A percentile compares a stretch with the other conserved stretches of the same genome.
Conservation (phyloP, 1,284 basidiomycete species). For the Fomes fomentarius region DNA sequence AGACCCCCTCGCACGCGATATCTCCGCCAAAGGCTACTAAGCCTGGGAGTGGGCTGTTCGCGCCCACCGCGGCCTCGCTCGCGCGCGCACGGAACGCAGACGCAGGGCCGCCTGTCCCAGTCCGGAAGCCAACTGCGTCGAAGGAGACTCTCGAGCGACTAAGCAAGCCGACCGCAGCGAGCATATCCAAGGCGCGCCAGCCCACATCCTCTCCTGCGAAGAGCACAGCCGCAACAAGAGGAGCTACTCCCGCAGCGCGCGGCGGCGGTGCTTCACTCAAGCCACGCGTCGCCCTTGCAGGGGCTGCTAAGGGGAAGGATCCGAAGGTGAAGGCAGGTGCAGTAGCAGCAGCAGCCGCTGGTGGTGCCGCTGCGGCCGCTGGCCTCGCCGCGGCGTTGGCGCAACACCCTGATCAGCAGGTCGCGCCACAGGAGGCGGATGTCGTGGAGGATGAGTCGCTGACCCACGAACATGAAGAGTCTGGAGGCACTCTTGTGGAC, state of each 20-base stretch:
- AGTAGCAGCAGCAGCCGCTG: constrained; percentile 19
- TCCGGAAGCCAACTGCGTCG: constrained; percentile 50
- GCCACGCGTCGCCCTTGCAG: constrained; percentile 13
- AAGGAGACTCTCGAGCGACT: constrained; percentile 59
- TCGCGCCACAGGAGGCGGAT: constrained; percentile 11
- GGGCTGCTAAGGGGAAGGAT: constrained; percentile 24
- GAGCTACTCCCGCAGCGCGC: constrained; percentile 27
- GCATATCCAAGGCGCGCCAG: constrained; percentile 53
- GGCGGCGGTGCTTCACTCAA: constrained; percentile 24
- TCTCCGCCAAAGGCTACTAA: constrained; percentile 32
- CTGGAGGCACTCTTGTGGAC: constrained; percentile 17
- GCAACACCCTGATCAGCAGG: constrained; percentile 23
- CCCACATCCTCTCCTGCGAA: constrained; percentile 28
- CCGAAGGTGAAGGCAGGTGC: constrained; percentile 15
- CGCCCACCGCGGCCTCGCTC: constrained; percentile 78
- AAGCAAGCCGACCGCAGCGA: constrained; percentile 77
- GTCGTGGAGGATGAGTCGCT: constrained; percentile 14
- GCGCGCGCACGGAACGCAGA: constrained; percentile 61
- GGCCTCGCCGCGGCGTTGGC: constrained; percentile 26
- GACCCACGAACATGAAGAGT: constrained; percentile 23
- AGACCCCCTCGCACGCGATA: constrained; percentile 36
- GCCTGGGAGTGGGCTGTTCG: constrained; percentile 55
- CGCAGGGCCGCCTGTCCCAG: constrained; percentile 47
- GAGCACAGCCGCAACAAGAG: constrained; percentile 30
- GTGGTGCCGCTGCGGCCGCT: constrained; percentile 23